Evolutionary conservation across 2,329 filamentous ascomycete genomes (phyloP), one percentile per base, ranked within the genome.

Genomic region (Epichloe sibirici): DNA sequence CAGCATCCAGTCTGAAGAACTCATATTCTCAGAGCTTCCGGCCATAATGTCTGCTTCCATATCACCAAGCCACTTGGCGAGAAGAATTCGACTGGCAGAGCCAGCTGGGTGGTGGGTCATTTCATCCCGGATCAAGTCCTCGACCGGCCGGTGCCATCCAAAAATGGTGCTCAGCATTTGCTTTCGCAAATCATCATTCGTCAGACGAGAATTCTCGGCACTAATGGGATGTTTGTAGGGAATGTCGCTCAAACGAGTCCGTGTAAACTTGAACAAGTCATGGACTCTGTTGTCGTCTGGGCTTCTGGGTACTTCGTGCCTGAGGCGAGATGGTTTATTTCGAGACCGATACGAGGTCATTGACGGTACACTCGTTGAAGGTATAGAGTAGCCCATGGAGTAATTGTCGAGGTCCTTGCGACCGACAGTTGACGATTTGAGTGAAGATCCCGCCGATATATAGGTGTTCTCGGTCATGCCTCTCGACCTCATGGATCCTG

Each of bases 131-230:
- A 98, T 81, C 48, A 98, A 70, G 45, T 84, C 83, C 45, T 89
- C 79, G 42, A 91, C 83, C 59, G 95, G 88, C 52, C 84, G 83
- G 50, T 91, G 84, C 90, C 93, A 98, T 3, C 93, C 93, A 66
- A 98, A 98, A 2, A 98, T 90, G 5, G 90, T 86, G 59, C 79
- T 88, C 4, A 98, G 77, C 90, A 98, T 96, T 66, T 96, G 90
- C 46, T 78, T 79, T 47, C 91, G 83, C 45, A 96, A 76, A 58
- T 95, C 85, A 59, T 96, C 86, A 55, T 83, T 84, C 3, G 85
- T 87, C 25, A 88, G 69, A 31, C 76, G 77, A 3, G 72, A 67
- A 52, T 81, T 76, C 57, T 85, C 78, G 13, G 75, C 60, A 1
- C 74, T 69, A 13, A 82, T 76, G 0, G 83, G 81, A 47, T 85